Evolutionary conservation across 2,329 filamentous ascomycete genomes (phyloP), one percentile per base, ranked within the genome.

Genomic region (Torrubiellomyces zombiae): DNA sequence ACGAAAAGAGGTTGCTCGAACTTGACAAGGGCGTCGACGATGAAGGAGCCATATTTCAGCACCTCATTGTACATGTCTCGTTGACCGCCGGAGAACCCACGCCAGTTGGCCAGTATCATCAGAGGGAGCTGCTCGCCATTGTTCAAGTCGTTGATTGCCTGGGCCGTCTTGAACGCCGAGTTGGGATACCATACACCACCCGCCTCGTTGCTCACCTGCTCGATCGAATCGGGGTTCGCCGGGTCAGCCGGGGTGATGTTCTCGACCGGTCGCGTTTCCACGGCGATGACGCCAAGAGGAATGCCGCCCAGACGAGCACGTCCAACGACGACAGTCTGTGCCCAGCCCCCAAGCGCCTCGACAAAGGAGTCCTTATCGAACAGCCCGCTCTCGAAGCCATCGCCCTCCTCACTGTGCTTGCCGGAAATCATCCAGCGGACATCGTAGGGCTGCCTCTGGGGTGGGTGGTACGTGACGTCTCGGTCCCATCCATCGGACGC

Each of bases 51-150:
- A 47, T 98, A 98, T 66, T 98, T 98, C 55, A 98, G 73, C 10
- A 98, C 89, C 59, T 98, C 89, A 60, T 95, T 94, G 73, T 91
- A 98, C 89, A 98, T 98, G 58, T 98, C 89, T 40, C 86, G 82
- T 60, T 98, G 89, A 37, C 89, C 89, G 63, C 89, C 89, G 39
- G 89, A 98, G 81, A 98, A 98, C 63, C 89, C 89, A 73, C 89
- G 77, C 89, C 89, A 98, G 68, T 98, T 98, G 57, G 89, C 89
- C 36, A 98, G 73, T 49, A 98, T 98, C 83, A 98, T 95, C 38
- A 98, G 63, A 29, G 89, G 89, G 46, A 98, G 67, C 61, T 98
- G 89, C 60, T 98, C 89, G 50, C 89, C 89, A 38, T 92, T 73
- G 71, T 98, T 98, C 71, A 98, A 98, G 63, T 98, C 89, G 44